Base-by-base conservation (phyloP, 108 stramenopile species). In the Epipyxis sp. region DNA sequence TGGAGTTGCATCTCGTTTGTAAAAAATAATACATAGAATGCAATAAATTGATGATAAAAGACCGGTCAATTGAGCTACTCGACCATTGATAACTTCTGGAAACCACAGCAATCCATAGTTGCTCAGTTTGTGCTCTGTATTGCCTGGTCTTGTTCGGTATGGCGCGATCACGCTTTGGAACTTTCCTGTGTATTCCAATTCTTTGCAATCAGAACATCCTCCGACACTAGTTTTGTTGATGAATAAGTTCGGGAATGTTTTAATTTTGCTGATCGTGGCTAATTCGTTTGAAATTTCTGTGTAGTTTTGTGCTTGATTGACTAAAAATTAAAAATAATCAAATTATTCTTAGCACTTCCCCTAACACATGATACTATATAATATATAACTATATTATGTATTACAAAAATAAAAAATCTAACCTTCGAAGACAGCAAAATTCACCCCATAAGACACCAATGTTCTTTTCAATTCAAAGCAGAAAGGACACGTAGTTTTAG, bases 401-500 rank as follows among this genome's bases (percentile, higher is more conserved):
- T n/a, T n/a, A n/a, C n/a, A n/a, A n/a, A n/a, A n/a, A n/a, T n/a
- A n/a, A n/a, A n/a, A n/a, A n/a, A n/a, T n/a, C n/a, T n/a, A n/a
- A n/a, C n/a, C n/a, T 59, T 78, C 61, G 59, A 78, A 59, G 34
- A 46, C 44, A 29, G 44, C 46, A 37, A 42, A 74, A 10, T 6
- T 27, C 13, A 74, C 71, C 10, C 71, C 71, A 27, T 34, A 34
- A 32, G 71, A 42, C n/a, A 27, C 29, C 50, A 74, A 74, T 10
- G 50, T 74, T 29, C 71, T 39, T 42, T 74, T 74, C 71, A 74
- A 57, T 57, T 74, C 71, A 74, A 39, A 13, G 69, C 90, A 90
- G 85, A 86, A 86, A 16, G 88, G 87, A 74, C 93, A 92, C 45
- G 81, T 91, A 0, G 90, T 87, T 80, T 91, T 89, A 6, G 89